Conservation (phyloP, 257 asterid species). For the Sherardia arvensis region DNA sequence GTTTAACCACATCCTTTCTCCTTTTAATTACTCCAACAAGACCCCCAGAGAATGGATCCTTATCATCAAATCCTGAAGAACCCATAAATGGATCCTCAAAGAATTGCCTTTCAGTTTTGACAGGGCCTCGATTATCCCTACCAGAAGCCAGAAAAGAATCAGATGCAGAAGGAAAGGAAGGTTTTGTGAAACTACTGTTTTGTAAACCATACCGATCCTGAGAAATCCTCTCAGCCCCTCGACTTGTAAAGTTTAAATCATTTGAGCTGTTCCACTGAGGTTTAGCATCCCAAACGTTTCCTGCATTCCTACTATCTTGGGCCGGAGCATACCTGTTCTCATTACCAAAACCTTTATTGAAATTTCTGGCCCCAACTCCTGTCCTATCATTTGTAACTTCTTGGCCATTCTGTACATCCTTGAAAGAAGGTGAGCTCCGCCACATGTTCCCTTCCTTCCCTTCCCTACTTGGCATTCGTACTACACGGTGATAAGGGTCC, state of each 20-base stretch:
- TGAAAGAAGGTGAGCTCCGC: conserved; percentile 42
- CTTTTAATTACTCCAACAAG: conserved; percentile 71
- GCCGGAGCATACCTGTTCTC: conserved; percentile 37
- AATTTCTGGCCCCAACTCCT: conserved; percentile 30
- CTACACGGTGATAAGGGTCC: conserved; percentile 43
- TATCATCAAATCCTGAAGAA: conserved; percentile 62
- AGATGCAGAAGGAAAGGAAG: conserved; percentile 28
- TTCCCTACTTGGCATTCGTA: conserved; percentile 45
- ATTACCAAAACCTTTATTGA: conserved; percentile 32
- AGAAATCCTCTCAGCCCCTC: conserved; percentile 36
- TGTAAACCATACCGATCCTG: conserved; percentile 44
- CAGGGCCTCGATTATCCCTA: conserved; percentile 38
- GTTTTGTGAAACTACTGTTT: conserved; percentile 18
- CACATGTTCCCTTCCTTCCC: conserved; percentile 49
- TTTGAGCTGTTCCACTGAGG: conserved; percentile 36
- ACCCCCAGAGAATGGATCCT: conserved; percentile 67
- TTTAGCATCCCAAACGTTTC: conserved; percentile 26
- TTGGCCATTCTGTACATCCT: conserved; percentile 32
- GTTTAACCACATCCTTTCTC: conserved; percentile 61
- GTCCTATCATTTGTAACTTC: conserved; percentile 28
- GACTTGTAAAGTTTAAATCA: conserved; percentile 31
- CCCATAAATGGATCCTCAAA: conserved; percentile 43
- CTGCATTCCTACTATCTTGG: conserved; percentile 38
- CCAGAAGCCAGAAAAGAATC: conserved; percentile 40
- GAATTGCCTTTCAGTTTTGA: conserved; percentile 45